A percentile compares a stretch with the other conserved stretches of the same genome.
These are phyloP conservation scores for Diospyros kaki DNA, from an alignment of 148 eudicot species.

Conservation along the genomic window DNA sequence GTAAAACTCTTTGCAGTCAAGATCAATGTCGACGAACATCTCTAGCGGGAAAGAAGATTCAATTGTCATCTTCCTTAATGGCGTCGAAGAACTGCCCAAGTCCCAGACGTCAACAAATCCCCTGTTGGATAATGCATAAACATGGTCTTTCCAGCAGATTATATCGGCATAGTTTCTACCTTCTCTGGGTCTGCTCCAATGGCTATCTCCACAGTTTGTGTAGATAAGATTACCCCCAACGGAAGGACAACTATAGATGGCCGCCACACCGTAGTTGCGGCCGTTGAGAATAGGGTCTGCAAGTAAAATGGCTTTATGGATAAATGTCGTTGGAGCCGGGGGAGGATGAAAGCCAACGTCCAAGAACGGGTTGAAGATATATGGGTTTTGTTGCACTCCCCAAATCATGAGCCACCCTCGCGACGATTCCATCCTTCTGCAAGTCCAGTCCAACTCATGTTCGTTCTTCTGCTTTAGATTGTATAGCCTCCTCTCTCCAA, in stretches of 20 bases:
- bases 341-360: neutral
- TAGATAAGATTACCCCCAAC: neutral
- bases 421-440: neutral
- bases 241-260: neutral
- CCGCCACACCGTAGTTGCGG: constrained; percentile 2
- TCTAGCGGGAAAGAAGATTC: neutral
- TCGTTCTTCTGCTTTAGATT: neutral
- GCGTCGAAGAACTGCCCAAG: neutral
- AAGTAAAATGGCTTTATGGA: neutral
- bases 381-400: neutral
- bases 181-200: neutral
- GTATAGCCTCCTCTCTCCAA: neutral
- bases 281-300: constrained; percentile 4
- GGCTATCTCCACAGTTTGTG: neutral
- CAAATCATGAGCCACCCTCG: constrained; percentile 7
- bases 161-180: constrained; percentile 1
- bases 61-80: neutral
- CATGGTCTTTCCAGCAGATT: neutral
- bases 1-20: neutral
- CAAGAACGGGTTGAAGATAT: constrained; percentile 7
- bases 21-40: neutral
- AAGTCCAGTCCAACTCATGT: no score
- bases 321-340: neutral
- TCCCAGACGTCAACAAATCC: constrained; percentile 17
- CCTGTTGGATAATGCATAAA: neutral